A percentile compares a stretch with the other conserved stretches of the same genome.
Conservation (phyloP, 306 rosid genomes). For the Quercus agrifolia region DNA sequence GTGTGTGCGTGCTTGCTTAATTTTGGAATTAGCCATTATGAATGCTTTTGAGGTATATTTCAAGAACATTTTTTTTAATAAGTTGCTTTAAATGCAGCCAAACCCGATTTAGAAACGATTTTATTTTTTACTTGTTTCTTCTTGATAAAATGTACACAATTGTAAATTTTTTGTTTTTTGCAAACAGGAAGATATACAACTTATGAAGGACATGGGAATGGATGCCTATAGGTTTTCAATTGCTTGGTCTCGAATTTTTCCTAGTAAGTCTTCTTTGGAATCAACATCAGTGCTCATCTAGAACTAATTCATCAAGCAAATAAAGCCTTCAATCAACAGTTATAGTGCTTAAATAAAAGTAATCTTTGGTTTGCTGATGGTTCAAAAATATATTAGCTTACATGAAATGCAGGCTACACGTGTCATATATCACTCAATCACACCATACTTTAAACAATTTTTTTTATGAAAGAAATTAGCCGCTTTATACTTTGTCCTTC, state of each 20-base stretch:
- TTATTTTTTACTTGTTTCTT: background rate
- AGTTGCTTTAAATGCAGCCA: background rate
- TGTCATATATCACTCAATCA: background rate
- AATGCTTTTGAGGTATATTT: background rate
- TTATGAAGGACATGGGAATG: conserved; percentile 87
- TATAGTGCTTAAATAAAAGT: background rate
- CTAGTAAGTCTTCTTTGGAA: conserved; percentile 45
- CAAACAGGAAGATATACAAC: conserved; percentile 71
- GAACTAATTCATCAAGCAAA: background rate
- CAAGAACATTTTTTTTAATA: background rate
- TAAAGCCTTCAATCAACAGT: background rate
- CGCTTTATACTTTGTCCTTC: background rate
- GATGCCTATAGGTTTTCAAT: conserved; percentile 92
- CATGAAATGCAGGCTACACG: background rate
- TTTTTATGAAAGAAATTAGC: background rate
- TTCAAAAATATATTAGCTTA: background rate
- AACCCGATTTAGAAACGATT: background rate
- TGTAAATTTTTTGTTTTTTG: background rate
- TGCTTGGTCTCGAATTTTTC: conserved; percentile 87
- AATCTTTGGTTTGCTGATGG: background rate
- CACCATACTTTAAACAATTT: background rate
- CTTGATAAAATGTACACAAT: background rate
- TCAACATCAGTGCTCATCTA: background rate
- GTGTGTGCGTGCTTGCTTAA: background rate
- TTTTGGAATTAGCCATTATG: background rate